phyloP scores from a whole-genome alignment of 2,329 filamentous ascomycete genomes.

The Fusarium scirpi region DNA sequence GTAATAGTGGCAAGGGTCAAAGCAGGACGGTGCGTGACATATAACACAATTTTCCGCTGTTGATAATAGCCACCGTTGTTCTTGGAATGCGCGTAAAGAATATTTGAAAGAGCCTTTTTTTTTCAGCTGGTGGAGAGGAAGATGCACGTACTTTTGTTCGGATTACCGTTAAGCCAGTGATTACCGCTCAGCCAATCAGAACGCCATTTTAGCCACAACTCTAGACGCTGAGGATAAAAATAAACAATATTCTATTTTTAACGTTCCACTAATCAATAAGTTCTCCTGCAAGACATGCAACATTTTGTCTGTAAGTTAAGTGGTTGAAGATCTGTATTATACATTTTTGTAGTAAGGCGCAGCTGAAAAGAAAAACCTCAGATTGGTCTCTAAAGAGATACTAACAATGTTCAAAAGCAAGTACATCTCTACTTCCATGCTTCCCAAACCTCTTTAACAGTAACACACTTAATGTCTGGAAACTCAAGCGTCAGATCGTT shows the following conservation, averaged over 20 bases:
- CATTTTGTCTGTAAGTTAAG: background rate
- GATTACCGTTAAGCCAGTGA: background rate
- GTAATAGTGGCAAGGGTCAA: too few species aligned
- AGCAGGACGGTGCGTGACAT: background rate
- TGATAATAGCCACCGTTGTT: background rate
- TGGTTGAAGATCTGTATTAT: background rate
- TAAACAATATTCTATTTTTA: background rate
- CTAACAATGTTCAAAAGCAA: fast-evolving
- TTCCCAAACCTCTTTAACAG: background rate
- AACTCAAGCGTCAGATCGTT: background rate
- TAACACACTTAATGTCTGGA: background rate
- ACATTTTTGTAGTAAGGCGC: background rate
- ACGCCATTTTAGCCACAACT: background rate
- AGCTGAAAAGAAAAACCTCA: too few species aligned
- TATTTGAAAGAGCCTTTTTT: fast-evolving
- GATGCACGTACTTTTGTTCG: too few species aligned
- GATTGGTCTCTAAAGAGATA: background rate
- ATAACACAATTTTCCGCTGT: too few species aligned
- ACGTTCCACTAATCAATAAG: background rate
- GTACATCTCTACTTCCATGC: background rate
- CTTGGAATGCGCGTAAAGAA: fast-evolving
- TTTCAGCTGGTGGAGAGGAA: too few species aligned
- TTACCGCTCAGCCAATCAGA: background rate
- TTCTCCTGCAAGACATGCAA: background rate
- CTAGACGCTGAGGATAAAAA: background rate